Conservation (phyloP, 2,329 filamentous ascomycete species). For the Pleomassaria siparia region DNA sequence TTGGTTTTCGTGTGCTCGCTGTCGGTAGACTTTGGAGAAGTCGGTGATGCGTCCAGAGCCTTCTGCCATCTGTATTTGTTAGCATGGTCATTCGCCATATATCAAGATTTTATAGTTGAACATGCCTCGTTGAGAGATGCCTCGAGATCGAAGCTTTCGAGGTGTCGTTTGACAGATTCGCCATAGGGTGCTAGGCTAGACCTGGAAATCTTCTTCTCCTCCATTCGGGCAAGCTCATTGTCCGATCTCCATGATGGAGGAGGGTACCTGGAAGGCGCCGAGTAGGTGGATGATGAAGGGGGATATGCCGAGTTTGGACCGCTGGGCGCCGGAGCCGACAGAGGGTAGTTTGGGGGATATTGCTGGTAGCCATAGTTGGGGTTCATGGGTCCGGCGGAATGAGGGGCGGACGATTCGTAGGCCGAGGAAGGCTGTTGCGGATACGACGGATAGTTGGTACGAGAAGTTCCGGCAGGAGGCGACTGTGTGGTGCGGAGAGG, state of each 20-base stretch:
- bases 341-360: slow-evolving; percentile 45
- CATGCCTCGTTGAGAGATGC: slow-evolving; percentile 53
- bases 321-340: slow-evolving; percentile 40
- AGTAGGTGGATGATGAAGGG: slow-evolving; percentile 42
- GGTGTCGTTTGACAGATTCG: slow-evolving; percentile 62
- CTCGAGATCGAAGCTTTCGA: slow-evolving; percentile 64
- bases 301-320: slow-evolving; percentile 45
- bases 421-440: slow-evolving; percentile 36
- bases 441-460: slow-evolving; percentile 34
- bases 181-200: slow-evolving; percentile 42
- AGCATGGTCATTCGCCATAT: slow-evolving; percentile 13
- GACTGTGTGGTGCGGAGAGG: slow-evolving; percentile 41
- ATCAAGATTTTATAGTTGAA: slow-evolving; percentile 5
- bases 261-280: slow-evolving; percentile 42
- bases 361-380: slow-evolving; percentile 45
- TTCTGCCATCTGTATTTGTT: slow-evolving; percentile 45
- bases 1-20: slow-evolving; percentile 54
- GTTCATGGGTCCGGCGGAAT: slow-evolving; percentile 42
- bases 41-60: slow-evolving; percentile 48
- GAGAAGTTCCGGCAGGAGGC: slow-evolving; percentile 27
- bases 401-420: slow-evolving; percentile 40
- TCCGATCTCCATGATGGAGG: slow-evolving; percentile 43
- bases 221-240: slow-evolving; percentile 31
- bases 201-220: slow-evolving; percentile 41
- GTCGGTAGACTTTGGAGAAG: slow-evolving; percentile 54